Conservation (phyloP, 306 rosid genomes). For the Lathyrus oleraceus region DNA sequence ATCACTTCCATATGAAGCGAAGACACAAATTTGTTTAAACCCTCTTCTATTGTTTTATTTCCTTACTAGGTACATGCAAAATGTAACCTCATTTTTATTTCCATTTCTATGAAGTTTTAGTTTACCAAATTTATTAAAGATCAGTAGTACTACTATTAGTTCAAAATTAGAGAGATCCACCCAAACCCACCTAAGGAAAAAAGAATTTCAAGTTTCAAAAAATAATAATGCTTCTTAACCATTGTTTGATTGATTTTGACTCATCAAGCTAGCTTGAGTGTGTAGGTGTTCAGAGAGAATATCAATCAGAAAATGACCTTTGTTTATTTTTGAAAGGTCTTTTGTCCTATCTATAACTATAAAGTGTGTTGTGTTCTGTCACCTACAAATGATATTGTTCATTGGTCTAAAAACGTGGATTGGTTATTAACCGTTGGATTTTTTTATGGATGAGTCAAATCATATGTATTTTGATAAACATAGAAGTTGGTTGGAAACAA, state of each 20-base stretch:
- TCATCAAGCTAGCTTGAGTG: constrained; percentile 29
- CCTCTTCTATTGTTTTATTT: neutral
- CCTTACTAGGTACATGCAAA: constrained; percentile 3
- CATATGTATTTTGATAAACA: neutral
- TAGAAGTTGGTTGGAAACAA: neutral
- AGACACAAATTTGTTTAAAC: constrained; percentile 24
- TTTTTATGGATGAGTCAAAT: neutral
- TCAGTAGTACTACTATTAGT: neutral
- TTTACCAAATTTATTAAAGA: constrained; percentile 21
- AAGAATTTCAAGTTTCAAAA: constrained; percentile 27
- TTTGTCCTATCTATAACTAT: constrained; percentile 14
- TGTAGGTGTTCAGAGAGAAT: constrained; percentile 17
- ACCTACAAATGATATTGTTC: constrained; percentile 17
- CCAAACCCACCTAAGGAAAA: neutral
- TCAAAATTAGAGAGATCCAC: constrained; percentile 4
- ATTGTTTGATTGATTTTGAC: constrained; percentile 46
- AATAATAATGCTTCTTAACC: constrained; percentile 8
- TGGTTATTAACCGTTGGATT: constrained; percentile 29
- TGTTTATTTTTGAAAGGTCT: neutral
- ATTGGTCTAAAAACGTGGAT: constrained; percentile 15
- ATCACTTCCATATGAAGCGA: constrained; percentile 28
- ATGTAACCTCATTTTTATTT: constrained; percentile 29
- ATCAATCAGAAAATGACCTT: constrained; percentile 30
- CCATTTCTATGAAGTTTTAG: constrained; percentile 32
- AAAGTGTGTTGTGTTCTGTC: constrained; percentile 19